Evolutionary conservation across 2,329 filamentous ascomycete species (phyloP), one percentile per base, ranked within the genome.

Genomic region (Stemphylium lycopersici): DNA sequence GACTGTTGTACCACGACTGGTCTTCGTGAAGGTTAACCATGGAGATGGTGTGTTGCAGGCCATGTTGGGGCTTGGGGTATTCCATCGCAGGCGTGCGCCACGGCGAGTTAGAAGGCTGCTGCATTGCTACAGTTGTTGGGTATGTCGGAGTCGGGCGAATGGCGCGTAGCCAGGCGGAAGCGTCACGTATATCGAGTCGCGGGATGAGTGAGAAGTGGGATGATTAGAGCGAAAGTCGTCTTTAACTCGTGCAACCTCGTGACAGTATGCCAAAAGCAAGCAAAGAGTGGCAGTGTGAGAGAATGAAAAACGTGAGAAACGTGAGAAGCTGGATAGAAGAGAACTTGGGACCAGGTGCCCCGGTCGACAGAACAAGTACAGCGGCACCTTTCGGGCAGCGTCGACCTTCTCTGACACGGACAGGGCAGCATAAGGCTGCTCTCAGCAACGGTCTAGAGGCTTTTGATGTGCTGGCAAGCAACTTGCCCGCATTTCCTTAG

Each of bases 21-120:
- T 75, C 71, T 34, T 76, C 73, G 55, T 75, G 73, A 48, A 77
- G 65, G 56, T 77, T 75, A 43, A 74, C 66, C 73, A 76, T 75
- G 37, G 74, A 76, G 49, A 74, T 70, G 38, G 73, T 73, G 49
- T 76, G 72, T 48, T 71, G 67, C 26, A 77, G 67, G 39, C 66
- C 69, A 49, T 69, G 71, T 42, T 74, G 69, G 31, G 68, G 68
- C 48, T 73, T 75, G 15, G 65, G 62, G 43, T 71, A 69, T 12
- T 73, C 71, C 16, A 63, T 59, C 12, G 64, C 61, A 44, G 67
- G 63, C 37, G 64, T 63, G 33, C 73, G 70, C 73, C 73, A 76
- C 51, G 70, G 69, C 2, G 71, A 72, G 53, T 67, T 71, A 6
- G 67, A 69, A 41, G 53, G 59, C 55, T 74, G 68, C 62, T 74